phyloP scores from a whole-genome alignment of 2,329 filamentous ascomycete genomes.

The Ceratocystiopsis sp. region DNA sequence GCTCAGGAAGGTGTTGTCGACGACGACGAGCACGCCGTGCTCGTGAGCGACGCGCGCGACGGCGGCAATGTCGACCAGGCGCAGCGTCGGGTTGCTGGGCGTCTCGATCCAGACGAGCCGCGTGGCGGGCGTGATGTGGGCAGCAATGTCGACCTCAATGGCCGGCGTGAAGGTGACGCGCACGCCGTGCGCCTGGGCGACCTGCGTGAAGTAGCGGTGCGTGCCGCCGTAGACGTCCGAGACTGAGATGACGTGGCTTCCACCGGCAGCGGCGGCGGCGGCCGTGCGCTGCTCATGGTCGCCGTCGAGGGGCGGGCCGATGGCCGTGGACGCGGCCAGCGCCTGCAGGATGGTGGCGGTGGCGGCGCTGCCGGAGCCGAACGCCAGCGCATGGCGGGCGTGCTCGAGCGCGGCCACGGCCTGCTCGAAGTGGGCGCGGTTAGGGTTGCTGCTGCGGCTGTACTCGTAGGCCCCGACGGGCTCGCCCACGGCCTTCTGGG shows the following conservation, averaged over 20 bases:
- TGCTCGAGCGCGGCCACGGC: slow-evolving; percentile 86
- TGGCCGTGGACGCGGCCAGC: slow-evolving; percentile 40
- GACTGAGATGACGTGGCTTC: slow-evolving; percentile 88
- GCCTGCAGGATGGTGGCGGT: slow-evolving; percentile 89
- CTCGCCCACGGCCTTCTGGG: slow-evolving; percentile 74
- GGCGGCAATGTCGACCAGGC: slow-evolving; percentile 80
- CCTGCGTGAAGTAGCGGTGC: slow-evolving; percentile 97
- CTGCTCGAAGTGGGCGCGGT: slow-evolving; percentile 84
- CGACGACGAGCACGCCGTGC: slow-evolving; percentile 86
- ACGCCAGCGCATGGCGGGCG: slow-evolving; percentile 82
- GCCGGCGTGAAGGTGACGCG: slow-evolving; percentile 85
- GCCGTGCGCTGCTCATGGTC: background rate
- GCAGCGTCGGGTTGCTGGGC: slow-evolving; percentile 85
- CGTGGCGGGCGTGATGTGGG: slow-evolving; percentile 74
- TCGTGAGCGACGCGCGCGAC: slow-evolving; percentile 70
- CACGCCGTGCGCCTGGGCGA: slow-evolving; percentile 85
- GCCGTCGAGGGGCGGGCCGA: slow-evolving; percentile 2
- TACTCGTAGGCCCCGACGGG: slow-evolving; percentile 88
- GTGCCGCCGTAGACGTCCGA: slow-evolving; percentile 97
- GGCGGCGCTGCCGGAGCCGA: slow-evolving; percentile 83
- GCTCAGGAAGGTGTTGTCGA: slow-evolving; percentile 96
- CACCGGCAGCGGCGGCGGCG: slow-evolving; percentile 17
- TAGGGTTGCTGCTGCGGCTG: slow-evolving; percentile 83
- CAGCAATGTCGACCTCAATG: slow-evolving; percentile 74
- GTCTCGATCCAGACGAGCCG: slow-evolving; percentile 96